Base-by-base conservation (phyloP, 2,329 filamentous ascomycete genomes). In the Fusarium oxysporum region DNA sequence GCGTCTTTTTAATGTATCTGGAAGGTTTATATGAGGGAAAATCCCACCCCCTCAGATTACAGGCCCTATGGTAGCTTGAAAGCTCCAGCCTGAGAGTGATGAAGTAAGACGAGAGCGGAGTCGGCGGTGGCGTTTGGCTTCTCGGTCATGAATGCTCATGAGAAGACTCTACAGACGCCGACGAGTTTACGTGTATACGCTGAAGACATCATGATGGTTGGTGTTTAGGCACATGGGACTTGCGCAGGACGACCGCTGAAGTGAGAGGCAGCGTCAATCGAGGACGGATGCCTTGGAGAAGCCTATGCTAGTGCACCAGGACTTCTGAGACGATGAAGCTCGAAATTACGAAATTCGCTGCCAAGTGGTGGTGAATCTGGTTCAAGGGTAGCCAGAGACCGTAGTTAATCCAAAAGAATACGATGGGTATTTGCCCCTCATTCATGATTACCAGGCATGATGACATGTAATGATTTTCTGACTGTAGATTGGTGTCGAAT, bases 1-100 rank as follows among this genome's bases (percentile, higher is more conserved):
- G 71, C 72, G 72, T 78, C 78, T 79, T 78, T 81, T 80, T 80
- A 74, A 80, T 81, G 75, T 80, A 80, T 77, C 81, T 81, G 79
- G 79, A 79, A 80, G 80, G 80, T 82, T 78, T 78, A 79, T 76
- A 78, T 57, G 73, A 80, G 75, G 75, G 76, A 76, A 76, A 75
- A 56, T 63, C 66, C 55, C 65, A 70, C 59, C 71, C 74, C 70
- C 65, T 71, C 70, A 68, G 74, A 75, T 74, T 77, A 76, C 78
- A 86, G 86, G 87, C 81, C 85, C 83, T 85, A 85, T 89, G 88
- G 87, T 89, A 86, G 88, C 88, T 90, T 90, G 83, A 90, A 89
- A 89, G 88, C 87, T 89, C 88, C 88, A 89, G 87, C 86, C 87
- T 86, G 80, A 76, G 70, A 79, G 79, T 77, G 75, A 80, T 75